phyloP scores from a whole-genome alignment of 192 early-diverging fungal species.

The Entomortierella lignicola region DNA sequence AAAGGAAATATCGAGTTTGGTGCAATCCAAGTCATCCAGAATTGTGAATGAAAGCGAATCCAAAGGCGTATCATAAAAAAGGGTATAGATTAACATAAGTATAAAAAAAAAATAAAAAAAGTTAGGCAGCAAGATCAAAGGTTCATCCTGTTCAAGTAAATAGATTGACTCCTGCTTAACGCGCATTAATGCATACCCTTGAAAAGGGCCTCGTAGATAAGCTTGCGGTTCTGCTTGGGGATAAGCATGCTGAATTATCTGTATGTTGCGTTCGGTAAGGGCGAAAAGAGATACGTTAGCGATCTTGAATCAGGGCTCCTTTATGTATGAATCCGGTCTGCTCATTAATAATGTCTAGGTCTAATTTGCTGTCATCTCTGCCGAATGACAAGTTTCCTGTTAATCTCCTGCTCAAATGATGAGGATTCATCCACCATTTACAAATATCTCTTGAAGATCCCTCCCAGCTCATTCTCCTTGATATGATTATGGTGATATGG shows the following conservation, averaged over 20 bases:
- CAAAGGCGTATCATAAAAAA: too few relatives aligned
- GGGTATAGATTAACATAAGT: too few relatives aligned
- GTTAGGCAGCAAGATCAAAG: not conserved
- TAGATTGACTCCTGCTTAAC: not conserved
- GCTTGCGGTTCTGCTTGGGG: slow-evolving; percentile 96
- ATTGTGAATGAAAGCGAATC: too few relatives aligned
- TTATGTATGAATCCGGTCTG: not conserved
- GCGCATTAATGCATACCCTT: slow-evolving; percentile 66
- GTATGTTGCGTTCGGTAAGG: not conserved
- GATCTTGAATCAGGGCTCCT: not conserved
- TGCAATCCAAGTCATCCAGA: too few relatives aligned
- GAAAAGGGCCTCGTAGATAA: slow-evolving; percentile 95
- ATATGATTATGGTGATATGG: not conserved
- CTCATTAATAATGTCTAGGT: not conserved
- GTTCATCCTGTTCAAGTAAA: not conserved
- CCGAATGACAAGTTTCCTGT: not conserved
- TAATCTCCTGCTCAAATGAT: not conserved
- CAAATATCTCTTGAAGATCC: not conserved
- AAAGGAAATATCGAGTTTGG: too few relatives aligned
- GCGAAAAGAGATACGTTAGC: slow-evolving; percentile 2
- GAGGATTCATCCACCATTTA: not conserved
- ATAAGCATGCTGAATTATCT: slow-evolving; percentile 89
- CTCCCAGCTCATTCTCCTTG: not conserved
- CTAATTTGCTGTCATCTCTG: not conserved
- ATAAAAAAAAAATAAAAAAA: slow-evolving; percentile 5